Percentiles rank a stretch among this genome's conserved stretches.
These are phyloP conservation scores for Ettlia oleoabundans DNA, from an alignment of 139 green algal species.

Conservation along the genomic window DNA sequence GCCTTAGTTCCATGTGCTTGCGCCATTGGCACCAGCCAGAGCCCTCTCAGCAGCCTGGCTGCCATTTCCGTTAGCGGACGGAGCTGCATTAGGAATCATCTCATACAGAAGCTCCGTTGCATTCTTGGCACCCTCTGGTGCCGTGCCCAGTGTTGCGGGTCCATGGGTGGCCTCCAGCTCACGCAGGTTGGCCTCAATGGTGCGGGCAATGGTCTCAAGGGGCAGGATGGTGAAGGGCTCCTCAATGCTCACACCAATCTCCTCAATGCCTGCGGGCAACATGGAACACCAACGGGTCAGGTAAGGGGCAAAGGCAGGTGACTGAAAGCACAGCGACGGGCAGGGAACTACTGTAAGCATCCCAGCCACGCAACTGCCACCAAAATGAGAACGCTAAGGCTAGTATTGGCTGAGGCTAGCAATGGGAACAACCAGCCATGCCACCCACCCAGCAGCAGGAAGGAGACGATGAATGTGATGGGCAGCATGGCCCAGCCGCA, in stretches of 20 bases:
- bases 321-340: too few relatives aligned
- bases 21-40: background rate
- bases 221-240: constrained; percentile 64
- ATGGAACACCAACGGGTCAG: too few relatives aligned
- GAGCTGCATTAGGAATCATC: background rate
- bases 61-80: background rate
- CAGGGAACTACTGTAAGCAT: too few relatives aligned
- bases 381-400: too few relatives aligned
- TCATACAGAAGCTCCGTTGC: background rate
- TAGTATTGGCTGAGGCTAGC: too few relatives aligned
- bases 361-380: too few relatives aligned
- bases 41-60: background rate
- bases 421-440: too few relatives aligned
- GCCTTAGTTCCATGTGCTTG: background rate
- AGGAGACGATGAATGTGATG: constrained; percentile 59
- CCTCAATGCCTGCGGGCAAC: constrained; percentile 17
- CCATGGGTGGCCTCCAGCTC: constrained; percentile 4
- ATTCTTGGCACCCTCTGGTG: background rate
- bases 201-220: constrained; percentile 36
- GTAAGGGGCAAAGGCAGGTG: too few relatives aligned
- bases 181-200: constrained; percentile 5
- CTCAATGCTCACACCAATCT: constrained; percentile 36
- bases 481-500: constrained; percentile 69
- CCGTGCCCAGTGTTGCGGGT: background rate
- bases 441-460: constrained; percentile 79